Evolutionary conservation across 176 grass and related monocot species (phyloP).

Genomic region (Cocos nucifera): DNA sequence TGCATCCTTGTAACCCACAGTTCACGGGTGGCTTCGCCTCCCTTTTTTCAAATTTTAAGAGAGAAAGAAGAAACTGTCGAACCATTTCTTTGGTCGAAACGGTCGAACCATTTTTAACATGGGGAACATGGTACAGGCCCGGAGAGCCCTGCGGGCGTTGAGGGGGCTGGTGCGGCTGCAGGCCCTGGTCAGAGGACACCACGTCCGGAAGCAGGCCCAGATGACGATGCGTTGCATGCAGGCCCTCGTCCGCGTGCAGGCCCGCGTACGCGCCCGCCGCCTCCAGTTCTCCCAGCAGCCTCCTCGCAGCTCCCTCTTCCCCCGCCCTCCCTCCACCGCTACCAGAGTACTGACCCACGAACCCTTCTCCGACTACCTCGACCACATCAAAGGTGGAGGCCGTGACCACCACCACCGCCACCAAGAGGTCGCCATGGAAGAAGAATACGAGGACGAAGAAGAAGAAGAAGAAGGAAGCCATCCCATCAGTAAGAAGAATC

Average conservation of each 20-base stretch:
- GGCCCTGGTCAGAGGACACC: slow-evolving; percentile 69
- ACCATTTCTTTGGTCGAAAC: no score
- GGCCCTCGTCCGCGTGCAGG: slow-evolving; percentile 67
- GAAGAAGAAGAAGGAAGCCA: not conserved
- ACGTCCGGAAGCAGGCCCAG: slow-evolving; percentile 69
- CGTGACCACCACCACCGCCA: not conserved
- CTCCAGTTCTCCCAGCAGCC: slow-evolving; percentile 1
- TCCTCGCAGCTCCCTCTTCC: not conserved
- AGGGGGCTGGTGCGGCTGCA: slow-evolving; percentile 67
- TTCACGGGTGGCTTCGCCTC: no score
- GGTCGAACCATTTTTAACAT: no score
- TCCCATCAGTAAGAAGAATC: slow-evolving; percentile 11
- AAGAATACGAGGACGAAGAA: slow-evolving; percentile 5
- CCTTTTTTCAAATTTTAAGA: no score
- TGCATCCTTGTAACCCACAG: no score
- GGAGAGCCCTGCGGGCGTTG: slow-evolving; percentile 48
- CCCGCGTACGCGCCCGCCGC: slow-evolving; percentile 51
- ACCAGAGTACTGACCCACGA: not conserved
- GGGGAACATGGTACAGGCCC: slow-evolving; percentile 24
- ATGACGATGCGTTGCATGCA: slow-evolving; percentile 78
- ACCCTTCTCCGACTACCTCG: not conserved
- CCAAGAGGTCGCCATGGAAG: slow-evolving; percentile 1
- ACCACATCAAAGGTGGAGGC: slow-evolving; percentile 11
- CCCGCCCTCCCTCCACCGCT: not conserved
- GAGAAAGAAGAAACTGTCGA: no score